Percentiles rank a stretch among this genome's conserved stretches.
These are phyloP conservation scores for Adenanthera pavonina DNA, from an alignment of 306 rosid species.

Conservation along the genomic window DNA sequence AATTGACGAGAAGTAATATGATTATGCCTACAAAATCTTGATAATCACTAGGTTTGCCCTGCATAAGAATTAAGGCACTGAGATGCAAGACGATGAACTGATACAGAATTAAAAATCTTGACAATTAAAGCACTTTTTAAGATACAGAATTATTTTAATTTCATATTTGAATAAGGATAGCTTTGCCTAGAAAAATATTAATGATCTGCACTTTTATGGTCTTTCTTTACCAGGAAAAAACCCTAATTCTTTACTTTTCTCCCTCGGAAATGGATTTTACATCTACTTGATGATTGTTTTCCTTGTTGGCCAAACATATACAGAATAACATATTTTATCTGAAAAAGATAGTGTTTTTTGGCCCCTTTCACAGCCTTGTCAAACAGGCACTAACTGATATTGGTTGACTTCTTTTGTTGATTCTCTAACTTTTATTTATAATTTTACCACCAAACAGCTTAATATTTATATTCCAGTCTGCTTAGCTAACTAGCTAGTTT, in stretches of 20 bases:
- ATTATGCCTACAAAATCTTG: conserved; percentile 72
- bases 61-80: conserved; percentile 33
- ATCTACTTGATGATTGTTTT: too few species aligned
- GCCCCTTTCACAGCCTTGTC: background rate
- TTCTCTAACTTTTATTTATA: too few species aligned
- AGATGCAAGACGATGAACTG: background rate
- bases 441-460: too few species aligned
- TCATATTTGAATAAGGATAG: too few species aligned
- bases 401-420: background rate
- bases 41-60: conserved; percentile 54
- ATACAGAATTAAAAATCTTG: background rate
- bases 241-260: too few species aligned
- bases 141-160: too few species aligned
- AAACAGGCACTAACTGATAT: background rate
- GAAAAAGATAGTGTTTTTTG: background rate
- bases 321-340: background rate
- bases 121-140: background rate
- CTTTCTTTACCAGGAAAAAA: too few species aligned
- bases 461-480: too few species aligned
- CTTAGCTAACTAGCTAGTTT: too few species aligned
- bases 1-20: conserved; percentile 63
- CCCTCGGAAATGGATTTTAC: too few species aligned
- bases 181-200: too few species aligned
- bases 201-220: too few species aligned
- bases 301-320: background rate